Base-by-base conservation (phyloP, 257 asterid genomes). In the Nicotiana attenuata region DNA sequence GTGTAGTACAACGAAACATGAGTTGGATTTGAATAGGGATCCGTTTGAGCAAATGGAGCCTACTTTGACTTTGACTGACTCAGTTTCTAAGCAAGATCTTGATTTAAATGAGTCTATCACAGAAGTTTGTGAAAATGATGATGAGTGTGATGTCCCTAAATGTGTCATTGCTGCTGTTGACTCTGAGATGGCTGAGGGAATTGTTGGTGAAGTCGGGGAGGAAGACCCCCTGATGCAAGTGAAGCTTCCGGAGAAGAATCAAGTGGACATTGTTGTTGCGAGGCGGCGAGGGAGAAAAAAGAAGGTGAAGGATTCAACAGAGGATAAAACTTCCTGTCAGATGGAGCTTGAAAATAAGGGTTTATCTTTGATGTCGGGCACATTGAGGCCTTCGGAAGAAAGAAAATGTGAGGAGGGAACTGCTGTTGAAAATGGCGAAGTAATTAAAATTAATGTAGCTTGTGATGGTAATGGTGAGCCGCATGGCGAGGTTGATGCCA, bases 21-120 rank as follows among this genome's bases (percentile, higher is more conserved):
- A 81, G 83, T 38, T 87, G 82, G 87, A 87, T 77, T 84, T 85
- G 88, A 87, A 85, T 66, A 81, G 77, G 81, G 88, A 76, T 16
- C 86, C 90, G 4, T 19, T 56, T 59, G 85, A 82, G 35, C 78
- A 59, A 78, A 75, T 76, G 73, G 77, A 81, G 83, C 28, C 20
- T 66, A 14, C 65, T n/a, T 50, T 65, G 64, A 52, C 82, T 61
- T 15, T 61, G 35, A 60, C 77, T 15, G 82, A 76, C 81, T 52
- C 57, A 31, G 79, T 59, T 79, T 83, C 73, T 75, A 66, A 77
- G 56, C 66, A 65, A 59, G 76, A 65, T 33, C 61, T 31, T 79
- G 84, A 73, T 60, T 66, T 61, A 60, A 47, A 60, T 65, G 75
- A 85, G 63, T 19, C 64, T 67, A 5, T 75, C 29, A 19, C 47